phyloP scores from a whole-genome alignment of 169 alveolate genomes.

The Plasmodium malariae region DNA sequence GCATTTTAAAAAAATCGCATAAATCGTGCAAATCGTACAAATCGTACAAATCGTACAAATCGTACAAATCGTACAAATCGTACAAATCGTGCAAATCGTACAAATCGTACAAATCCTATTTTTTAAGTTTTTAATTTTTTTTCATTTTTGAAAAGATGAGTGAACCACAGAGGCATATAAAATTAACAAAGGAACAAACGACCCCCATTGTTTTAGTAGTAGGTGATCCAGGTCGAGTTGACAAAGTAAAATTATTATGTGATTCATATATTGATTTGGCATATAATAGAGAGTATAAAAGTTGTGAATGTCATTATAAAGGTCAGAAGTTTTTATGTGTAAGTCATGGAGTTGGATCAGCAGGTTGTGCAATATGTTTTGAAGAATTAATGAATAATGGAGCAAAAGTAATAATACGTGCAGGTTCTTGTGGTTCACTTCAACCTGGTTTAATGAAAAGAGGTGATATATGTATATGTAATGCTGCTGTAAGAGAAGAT shows the following conservation, averaged over 20 bases:
- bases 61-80: no score
- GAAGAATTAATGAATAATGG: slow-evolving; percentile 76
- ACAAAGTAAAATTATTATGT: slow-evolving; percentile 57
- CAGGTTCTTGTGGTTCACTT: slow-evolving; percentile 78
- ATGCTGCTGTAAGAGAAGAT: slow-evolving; percentile 78
- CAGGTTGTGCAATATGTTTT: slow-evolving; percentile 78
- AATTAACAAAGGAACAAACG: slow-evolving; percentile 27
- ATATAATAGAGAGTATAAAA: slow-evolving; percentile 69
- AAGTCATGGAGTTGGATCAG: slow-evolving; percentile 78
- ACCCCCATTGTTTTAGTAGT: slow-evolving; percentile 77
- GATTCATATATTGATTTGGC: slow-evolving; percentile 78
- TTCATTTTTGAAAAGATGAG: neutral
- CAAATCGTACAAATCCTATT: no score
- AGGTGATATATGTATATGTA: slow-evolving; percentile 76
- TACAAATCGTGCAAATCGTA: no score
- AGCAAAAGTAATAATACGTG: slow-evolving; percentile 72
- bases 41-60: no score
- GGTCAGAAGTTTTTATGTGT: slow-evolving; percentile 76
- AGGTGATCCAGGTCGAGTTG: slow-evolving; percentile 79
- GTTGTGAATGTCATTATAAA: slow-evolving; percentile 62
- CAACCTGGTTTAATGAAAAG: slow-evolving; percentile 71
- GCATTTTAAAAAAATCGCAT: no score
- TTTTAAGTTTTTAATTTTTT: neutral
- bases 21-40: no score
- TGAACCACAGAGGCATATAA: slow-evolving; percentile 43